A percentile compares a stretch with the other conserved stretches of the same genome.
Conservation (phyloP, 1,284 basidiomycete genomes). For the Cryptococcus sp. region DNA sequence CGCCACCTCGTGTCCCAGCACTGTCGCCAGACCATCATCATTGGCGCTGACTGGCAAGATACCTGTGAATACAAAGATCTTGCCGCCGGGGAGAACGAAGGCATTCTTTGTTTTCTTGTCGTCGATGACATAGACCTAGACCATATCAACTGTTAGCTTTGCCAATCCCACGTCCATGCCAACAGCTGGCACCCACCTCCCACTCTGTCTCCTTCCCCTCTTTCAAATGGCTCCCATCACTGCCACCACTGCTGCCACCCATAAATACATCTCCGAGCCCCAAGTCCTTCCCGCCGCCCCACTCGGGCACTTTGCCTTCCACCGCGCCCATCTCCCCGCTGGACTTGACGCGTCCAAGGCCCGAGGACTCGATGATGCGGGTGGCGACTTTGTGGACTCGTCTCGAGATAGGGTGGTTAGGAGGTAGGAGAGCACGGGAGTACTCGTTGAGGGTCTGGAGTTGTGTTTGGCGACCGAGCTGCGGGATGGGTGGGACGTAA, state of each 20-base stretch:
- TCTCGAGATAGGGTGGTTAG: conserved; percentile 62
- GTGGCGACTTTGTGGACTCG: conserved; percentile 68
- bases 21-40: conserved; percentile 78
- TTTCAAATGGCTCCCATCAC: conserved; percentile 16
- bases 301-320: conserved; percentile 31
- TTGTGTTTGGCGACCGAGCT: conserved; percentile 51
- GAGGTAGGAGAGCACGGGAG: conserved; percentile 61
- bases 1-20: conserved; percentile 85
- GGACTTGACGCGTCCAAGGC: conserved; percentile 61
- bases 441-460: conserved; percentile 59
- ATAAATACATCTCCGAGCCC: conserved; percentile 27
- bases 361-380: conserved; percentile 68
- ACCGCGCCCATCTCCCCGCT: conserved; percentile 38
- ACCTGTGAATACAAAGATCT: conserved; percentile 85
- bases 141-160: neutral
- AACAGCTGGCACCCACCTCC: conserved; percentile 41
- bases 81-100: conserved; percentile 68
- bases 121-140: conserved; percentile 73
- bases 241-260: conserved; percentile 21
- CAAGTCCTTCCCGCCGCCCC: conserved; percentile 30
- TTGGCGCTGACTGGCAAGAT: conserved; percentile 76
- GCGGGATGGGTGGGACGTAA: neutral
- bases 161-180: neutral
- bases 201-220: conserved; percentile 51
- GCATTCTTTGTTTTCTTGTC: conserved; percentile 74